phyloP scores from a whole-genome alignment of 169 alveolate genomes.

The Plasmodium vivax region DNA sequence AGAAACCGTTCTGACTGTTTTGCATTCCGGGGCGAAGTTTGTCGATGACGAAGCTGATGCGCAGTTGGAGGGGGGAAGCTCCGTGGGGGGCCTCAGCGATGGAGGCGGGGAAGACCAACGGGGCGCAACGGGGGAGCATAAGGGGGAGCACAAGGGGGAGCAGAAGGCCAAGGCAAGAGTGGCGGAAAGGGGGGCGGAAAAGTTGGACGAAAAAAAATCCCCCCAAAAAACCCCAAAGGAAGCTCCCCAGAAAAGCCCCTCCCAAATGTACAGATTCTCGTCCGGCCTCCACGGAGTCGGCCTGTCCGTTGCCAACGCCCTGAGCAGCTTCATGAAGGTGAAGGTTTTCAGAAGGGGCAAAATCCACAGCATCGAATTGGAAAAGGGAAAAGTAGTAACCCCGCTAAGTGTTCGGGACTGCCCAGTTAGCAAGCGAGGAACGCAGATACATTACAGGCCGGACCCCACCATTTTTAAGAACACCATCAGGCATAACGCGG shows the following conservation, averaged over 20 bases:
- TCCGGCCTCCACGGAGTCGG: slow-evolving; percentile 92
- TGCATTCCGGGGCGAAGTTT: slow-evolving; percentile 91
- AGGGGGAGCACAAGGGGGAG: neutral
- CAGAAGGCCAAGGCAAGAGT: neutral
- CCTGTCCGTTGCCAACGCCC: slow-evolving; percentile 86
- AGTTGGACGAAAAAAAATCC: slow-evolving; percentile 4
- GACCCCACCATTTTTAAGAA: slow-evolving; percentile 71
- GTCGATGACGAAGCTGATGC: slow-evolving; percentile 57
- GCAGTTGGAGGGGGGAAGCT: neutral
- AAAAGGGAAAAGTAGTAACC: slow-evolving; percentile 77
- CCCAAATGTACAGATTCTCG: slow-evolving; percentile 78
- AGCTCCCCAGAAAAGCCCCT: neutral
- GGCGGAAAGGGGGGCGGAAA: neutral
- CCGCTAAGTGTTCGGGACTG: slow-evolving; percentile 62
- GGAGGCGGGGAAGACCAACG: neutral
- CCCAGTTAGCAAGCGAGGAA: slow-evolving; percentile 60
- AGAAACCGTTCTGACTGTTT: slow-evolving; percentile 85
- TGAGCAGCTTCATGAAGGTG: slow-evolving; percentile 81
- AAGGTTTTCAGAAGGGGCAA: slow-evolving; percentile 79
- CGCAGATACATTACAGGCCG: slow-evolving; percentile 69
- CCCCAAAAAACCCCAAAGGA: slow-evolving; percentile 46
- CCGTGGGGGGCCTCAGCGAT: neutral
- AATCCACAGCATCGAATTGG: slow-evolving; percentile 78
- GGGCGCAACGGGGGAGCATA: neutral
- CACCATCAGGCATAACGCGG: slow-evolving; percentile 43